A percentile compares a stretch with the other conserved stretches of the same genome.
Evolutionary conservation across 192 early-diverging fungal species (phyloP).

Genomic region (Linnemannia elongata): DNA sequence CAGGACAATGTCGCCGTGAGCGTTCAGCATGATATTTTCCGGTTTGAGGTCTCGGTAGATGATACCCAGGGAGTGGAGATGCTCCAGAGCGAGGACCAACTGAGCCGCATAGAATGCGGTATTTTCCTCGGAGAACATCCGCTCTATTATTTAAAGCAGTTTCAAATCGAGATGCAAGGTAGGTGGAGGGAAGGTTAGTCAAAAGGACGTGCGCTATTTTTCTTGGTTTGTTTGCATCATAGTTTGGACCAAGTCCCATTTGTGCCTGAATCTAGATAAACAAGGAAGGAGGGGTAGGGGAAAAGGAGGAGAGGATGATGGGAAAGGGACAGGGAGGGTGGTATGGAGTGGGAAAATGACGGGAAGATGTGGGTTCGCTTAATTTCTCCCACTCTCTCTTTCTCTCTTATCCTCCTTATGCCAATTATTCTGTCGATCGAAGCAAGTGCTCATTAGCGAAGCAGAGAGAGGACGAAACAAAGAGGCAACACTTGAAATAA

Average conservation of each 20-base stretch:
- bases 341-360: background rate
- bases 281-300: background rate
- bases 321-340: too few species aligned
- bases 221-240: background rate
- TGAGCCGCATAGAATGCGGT: slow-evolving; percentile 92
- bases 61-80: slow-evolving; percentile 90
- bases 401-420: background rate
- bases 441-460: background rate
- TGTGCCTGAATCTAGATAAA: background rate
- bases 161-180: background rate
- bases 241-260: background rate
- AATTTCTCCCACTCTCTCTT: background rate
- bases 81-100: slow-evolving; percentile 86
- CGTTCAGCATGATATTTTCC: slow-evolving; percentile 79
- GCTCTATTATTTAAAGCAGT: slow-evolving; percentile 44
- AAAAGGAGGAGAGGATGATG: background rate
- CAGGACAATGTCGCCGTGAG: slow-evolving; percentile 85
- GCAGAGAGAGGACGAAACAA: background rate
- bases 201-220: slow-evolving; percentile 23
- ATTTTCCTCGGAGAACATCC: slow-evolving; percentile 83
- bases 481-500: background rate
- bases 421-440: background rate
- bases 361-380: too few species aligned
- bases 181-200: background rate
- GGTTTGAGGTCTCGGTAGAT: slow-evolving; percentile 91